phyloP scores from a whole-genome alignment of 2,329 filamentous ascomycete species.

The Fusarium sp. region DNA sequence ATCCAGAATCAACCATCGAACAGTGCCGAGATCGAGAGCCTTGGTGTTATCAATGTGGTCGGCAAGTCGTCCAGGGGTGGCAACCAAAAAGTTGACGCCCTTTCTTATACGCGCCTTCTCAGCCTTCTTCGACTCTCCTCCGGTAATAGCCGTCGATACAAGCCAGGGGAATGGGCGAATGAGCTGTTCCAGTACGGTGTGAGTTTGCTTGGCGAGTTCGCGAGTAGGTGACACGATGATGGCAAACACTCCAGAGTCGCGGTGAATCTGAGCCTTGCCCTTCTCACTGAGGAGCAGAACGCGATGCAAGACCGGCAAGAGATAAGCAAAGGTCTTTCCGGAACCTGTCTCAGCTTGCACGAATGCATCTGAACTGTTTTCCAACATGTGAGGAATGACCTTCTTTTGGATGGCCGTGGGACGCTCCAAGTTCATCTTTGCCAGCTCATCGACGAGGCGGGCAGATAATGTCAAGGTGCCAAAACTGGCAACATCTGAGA shows the following conservation, averaged over 20 bases:
- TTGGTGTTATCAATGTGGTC: constrained; percentile 96
- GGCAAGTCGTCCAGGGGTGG: constrained; percentile 88
- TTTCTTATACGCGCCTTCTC: constrained; percentile 96
- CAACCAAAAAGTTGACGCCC: constrained; percentile 94
- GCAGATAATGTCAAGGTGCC: constrained; percentile 85
- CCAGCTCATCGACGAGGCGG: constrained; percentile 82
- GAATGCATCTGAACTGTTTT: constrained; percentile 88
- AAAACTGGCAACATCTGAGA: constrained; percentile 87
- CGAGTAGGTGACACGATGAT: constrained; percentile 94
- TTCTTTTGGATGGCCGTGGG: constrained; percentile 96
- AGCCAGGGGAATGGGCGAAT: constrained; percentile 94
- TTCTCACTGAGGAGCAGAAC: constrained; percentile 79
- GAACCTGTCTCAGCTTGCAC: constrained; percentile 97
- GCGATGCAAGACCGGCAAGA: constrained; percentile 90
- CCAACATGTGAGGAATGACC: constrained; percentile 82
- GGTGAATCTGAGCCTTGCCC: constrained; percentile 71
- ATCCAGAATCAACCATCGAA: constrained; percentile 93
- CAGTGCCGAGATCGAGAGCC: constrained; percentile 85
- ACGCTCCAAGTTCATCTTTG: constrained; percentile 87
- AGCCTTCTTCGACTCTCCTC: constrained; percentile 76
- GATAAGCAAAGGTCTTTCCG: constrained; percentile 96
- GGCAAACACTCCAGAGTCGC: constrained; percentile 91
- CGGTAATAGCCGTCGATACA: constrained; percentile 85
- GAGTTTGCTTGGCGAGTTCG: constrained; percentile 94
- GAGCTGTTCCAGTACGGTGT: constrained; percentile 84